phyloP scores from a whole-genome alignment of 1,284 basidiomycete genomes.

The Fomitiporia mediterranea region DNA sequence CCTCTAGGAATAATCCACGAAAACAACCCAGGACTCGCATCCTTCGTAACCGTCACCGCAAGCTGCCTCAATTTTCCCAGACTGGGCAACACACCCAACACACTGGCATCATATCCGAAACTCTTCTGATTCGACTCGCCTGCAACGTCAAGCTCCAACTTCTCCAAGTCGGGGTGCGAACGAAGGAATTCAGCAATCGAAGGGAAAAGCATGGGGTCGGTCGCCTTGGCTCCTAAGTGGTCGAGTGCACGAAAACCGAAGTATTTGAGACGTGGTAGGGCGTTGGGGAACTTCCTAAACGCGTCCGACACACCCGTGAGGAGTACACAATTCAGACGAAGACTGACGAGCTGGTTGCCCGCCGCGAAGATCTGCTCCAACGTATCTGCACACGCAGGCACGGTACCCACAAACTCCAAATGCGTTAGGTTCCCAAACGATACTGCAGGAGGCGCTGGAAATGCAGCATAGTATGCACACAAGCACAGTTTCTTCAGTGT shows the following conservation, averaged over 20 bases:
- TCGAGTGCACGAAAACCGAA: conserved; percentile 50
- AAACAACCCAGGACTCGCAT: conserved; percentile 57
- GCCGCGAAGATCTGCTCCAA: conserved; percentile 54
- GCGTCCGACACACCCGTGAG: conserved; percentile 44
- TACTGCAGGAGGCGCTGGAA: conserved; percentile 44
- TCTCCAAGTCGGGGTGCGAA: conserved; percentile 46
- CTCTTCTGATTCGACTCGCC: conserved; percentile 42
- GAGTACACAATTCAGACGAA: conserved; percentile 50
- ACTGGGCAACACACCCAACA: conserved; percentile 66
- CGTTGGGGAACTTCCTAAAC: conserved; percentile 36
- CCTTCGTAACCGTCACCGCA: conserved; percentile 57
- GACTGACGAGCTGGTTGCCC: conserved; percentile 57
- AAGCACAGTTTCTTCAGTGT: conserved; percentile 52
- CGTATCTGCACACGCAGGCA: conserved; percentile 44
- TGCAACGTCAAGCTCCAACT: conserved; percentile 49
- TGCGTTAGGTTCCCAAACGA: conserved; percentile 59
- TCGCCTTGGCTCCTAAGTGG: conserved; percentile 39
- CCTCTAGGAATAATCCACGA: conserved; percentile 62
- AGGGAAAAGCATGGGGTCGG: conserved; percentile 60
- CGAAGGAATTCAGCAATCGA: conserved; percentile 62
- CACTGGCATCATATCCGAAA: conserved; percentile 60
- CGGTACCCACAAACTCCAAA: conserved; percentile 54
- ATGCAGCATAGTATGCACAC: conserved; percentile 51
- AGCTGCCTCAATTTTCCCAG: conserved; percentile 46
- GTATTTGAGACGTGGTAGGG: conserved; percentile 57